A percentile compares a stretch with the other conserved stretches of the same genome.
phyloP scores from a whole-genome alignment of 2,329 filamentous ascomycete genomes.

The Phaeomoniella chlamydospora region DNA sequence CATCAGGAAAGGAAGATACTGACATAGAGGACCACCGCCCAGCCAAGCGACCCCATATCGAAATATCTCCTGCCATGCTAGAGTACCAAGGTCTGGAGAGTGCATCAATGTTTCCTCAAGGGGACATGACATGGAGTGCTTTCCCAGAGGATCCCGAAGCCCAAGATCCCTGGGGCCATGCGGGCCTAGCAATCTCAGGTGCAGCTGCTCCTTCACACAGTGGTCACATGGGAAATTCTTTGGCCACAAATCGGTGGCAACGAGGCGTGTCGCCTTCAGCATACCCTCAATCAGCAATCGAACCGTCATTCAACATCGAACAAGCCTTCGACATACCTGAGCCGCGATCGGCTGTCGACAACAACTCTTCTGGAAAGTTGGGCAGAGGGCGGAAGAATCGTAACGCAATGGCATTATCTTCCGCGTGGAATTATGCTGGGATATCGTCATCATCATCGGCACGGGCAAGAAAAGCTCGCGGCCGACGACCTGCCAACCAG shows the following conservation, averaged over 20 bases:
- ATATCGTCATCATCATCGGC: slow-evolving; percentile 42
- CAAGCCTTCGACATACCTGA: neutral
- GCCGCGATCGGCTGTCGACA: slow-evolving; percentile 2
- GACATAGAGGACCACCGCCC: slow-evolving; percentile 37
- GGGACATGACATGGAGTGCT: slow-evolving; percentile 35
- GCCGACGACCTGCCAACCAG: slow-evolving; percentile 58
- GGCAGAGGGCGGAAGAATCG: slow-evolving; percentile 28
- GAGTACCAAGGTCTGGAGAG: slow-evolving; percentile 29
- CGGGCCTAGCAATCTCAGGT: slow-evolving; percentile 56
- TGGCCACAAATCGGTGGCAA: slow-evolving; percentile 30
- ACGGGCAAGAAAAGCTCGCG: slow-evolving; percentile 63
- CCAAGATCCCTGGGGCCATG: slow-evolving; percentile 21
- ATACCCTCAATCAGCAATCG: slow-evolving; percentile 55
- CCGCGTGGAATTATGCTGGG: slow-evolving; percentile 54
- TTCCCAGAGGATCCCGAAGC: slow-evolving; percentile 40
- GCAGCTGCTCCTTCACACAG: slow-evolving; percentile 12
- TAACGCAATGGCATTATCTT: slow-evolving; percentile 78
- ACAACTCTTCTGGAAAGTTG: slow-evolving; percentile 24
- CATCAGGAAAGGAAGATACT: slow-evolving; percentile 46
- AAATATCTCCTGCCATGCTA: slow-evolving; percentile 31
- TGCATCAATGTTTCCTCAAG: slow-evolving; percentile 33
- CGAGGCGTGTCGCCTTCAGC: slow-evolving; percentile 22
- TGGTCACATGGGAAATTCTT: slow-evolving; percentile 19
- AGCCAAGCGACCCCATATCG: slow-evolving; percentile 48
- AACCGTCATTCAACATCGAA: slow-evolving; percentile 24